These are phyloP conservation scores for Platanus orientalis DNA, from an alignment of 164 flowering plant species.

Conservation along the genomic window DNA sequence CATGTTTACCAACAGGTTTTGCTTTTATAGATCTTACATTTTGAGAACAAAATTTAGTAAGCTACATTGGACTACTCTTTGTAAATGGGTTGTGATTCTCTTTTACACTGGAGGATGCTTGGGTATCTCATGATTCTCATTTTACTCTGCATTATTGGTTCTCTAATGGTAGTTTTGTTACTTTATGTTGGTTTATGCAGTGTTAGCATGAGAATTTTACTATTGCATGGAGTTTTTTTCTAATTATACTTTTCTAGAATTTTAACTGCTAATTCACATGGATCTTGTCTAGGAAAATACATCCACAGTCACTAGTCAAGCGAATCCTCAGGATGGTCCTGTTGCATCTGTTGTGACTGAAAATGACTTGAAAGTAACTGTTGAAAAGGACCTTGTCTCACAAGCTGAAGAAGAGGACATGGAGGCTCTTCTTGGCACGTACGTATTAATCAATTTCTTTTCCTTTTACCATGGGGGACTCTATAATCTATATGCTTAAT, in stretches of 20 bases:
- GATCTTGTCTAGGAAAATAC: conserved; percentile 66
- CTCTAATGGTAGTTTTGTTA: too few species aligned
- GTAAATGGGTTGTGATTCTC: neutral
- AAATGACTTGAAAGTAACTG: conserved; percentile 80
- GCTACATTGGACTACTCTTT: neutral
- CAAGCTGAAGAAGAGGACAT: conserved; percentile 96
- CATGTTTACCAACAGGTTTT: too few species aligned
- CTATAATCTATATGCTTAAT: too few species aligned
- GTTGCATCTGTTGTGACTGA: conserved; percentile 43
- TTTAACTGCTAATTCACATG: neutral
- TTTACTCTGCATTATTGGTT: too few species aligned
- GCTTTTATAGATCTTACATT: neutral
- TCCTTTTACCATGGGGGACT: neutral
- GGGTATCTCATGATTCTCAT: neutral
- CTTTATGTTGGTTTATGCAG: neutral
- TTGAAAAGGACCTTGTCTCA: conserved; percentile 74
- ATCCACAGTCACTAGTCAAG: conserved; percentile 42
- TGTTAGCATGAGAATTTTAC: neutral
- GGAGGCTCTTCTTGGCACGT: conserved; percentile 95
- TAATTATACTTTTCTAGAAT: neutral
- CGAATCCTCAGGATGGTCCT: conserved; percentile 56
- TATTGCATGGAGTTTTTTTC: neutral
- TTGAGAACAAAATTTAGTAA: neutral
- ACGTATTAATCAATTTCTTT: conserved; percentile 24
- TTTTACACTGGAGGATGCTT: neutral